Evolutionary conservation across 192 early-diverging fungal genomes (phyloP), one percentile per base, ranked within the genome.

Genomic region (Linnemannia elongata): DNA sequence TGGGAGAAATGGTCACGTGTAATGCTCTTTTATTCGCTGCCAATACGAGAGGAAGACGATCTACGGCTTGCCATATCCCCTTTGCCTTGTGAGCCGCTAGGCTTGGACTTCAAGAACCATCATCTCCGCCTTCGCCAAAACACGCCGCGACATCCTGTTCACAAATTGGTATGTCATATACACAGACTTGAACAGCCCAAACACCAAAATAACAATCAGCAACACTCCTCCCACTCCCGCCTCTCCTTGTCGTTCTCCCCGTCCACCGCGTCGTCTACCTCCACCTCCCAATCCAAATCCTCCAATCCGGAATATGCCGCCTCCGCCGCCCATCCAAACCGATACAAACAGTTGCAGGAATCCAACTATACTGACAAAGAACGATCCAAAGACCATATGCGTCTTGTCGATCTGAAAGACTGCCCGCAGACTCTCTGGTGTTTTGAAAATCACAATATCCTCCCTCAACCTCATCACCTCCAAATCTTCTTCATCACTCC

Each of bases 321-420:
- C 87, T 33, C 87, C 88, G 22, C 88, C 88, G 0, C 89, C 88
- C 77, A 86, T 78, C 89, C 88, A 90, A 6, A 81, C 70, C 12
- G 87, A 88, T 17, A 90, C 35, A 22, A 89, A 69, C 24, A 89
- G 42, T 75, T 90, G 89, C n/a, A 90, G 8, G 38, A 90, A 90
- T 68, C 89, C 89, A 72, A 90, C 52, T 22, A 87, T 76, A 49
- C 89, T 88, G 33, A 89, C 89, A 82, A 90, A 87, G 71, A 87
- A 73, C 27, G 85, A 82, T 49, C 89, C 89, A 76, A 87, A 88
- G 20, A 77, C 68, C 75, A 88, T 77, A 54, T 90, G 84, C n/a
- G 75, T 54, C 66, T 80, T 80, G 36, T 90, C 89, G 54, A 90
- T 84, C 44, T 45, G 74, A 79, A 90, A 90, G 24, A 90, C 83